These are phyloP conservation scores for Colletotrichum tabaci DNA, from an alignment of 2,329 filamentous ascomycete species.

Conservation along the genomic window DNA sequence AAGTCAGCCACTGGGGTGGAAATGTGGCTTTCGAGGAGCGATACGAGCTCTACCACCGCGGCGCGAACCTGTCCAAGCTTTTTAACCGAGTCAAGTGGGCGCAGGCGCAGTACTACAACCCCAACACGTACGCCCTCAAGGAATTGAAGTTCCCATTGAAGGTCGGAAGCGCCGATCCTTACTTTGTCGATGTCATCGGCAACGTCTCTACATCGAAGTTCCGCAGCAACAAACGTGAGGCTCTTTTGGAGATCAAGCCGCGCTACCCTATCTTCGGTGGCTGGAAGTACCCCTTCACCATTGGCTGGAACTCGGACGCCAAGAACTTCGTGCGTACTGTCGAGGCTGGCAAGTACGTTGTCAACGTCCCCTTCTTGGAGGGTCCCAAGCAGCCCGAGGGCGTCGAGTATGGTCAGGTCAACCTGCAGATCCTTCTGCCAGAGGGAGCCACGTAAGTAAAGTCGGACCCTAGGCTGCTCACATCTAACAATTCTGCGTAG, in stretches of 20 bases:
- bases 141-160: slow-evolving; percentile 86
- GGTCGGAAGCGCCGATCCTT: slow-evolving; percentile 86
- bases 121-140: slow-evolving; percentile 83
- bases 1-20: slow-evolving; percentile 98
- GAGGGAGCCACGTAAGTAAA: slow-evolving; percentile 86
- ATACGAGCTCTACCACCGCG: slow-evolving; percentile 89
- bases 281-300: slow-evolving; percentile 98
- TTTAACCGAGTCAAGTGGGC: slow-evolving; percentile 87
- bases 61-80: slow-evolving; percentile 80
- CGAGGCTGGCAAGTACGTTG: slow-evolving; percentile 76
- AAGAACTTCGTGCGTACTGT: slow-evolving; percentile 80
- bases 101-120: slow-evolving; percentile 80
- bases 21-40: slow-evolving; percentile 96
- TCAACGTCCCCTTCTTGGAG: slow-evolving; percentile 94
- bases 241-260: slow-evolving; percentile 90
- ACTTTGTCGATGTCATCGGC: slow-evolving; percentile 96
- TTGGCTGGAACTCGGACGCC: slow-evolving; percentile 94
- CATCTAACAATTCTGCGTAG: slow-evolving; percentile 66
- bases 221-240: slow-evolving; percentile 81
- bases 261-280: slow-evolving; percentile 97
- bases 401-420: slow-evolving; percentile 85
- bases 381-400: slow-evolving; percentile 90
- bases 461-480: background rate
- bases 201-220: slow-evolving; percentile 97
- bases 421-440: slow-evolving; percentile 87